Conservation (phyloP, 2,329 filamentous ascomycete species). For the Diplodia mutila region DNA sequence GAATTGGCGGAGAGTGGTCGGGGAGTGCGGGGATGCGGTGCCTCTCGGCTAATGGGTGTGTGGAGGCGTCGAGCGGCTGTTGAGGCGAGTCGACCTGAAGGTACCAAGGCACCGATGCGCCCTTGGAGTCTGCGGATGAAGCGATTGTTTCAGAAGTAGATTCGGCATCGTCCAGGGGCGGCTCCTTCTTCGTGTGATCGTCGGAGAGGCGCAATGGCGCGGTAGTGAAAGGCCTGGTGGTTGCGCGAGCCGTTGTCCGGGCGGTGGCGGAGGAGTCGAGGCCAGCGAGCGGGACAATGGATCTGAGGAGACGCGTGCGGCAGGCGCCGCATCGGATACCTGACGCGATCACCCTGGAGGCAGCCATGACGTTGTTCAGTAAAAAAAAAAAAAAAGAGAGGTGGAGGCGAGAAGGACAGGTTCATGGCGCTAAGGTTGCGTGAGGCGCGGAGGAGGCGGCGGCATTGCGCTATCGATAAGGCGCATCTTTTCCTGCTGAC, state of each 20-base stretch:
- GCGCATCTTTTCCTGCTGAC: slow-evolving; percentile 22
- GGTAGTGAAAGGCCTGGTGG: slow-evolving; percentile 18
- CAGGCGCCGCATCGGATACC: slow-evolving; percentile 35
- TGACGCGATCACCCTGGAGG: slow-evolving; percentile 33
- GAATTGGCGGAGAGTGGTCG: slow-evolving; percentile 68
- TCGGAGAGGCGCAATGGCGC: slow-evolving; percentile 16
- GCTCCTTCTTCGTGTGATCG: not conserved
- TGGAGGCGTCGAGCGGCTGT: slow-evolving; percentile 29
- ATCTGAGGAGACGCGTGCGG: slow-evolving; percentile 6
- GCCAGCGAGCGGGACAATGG: slow-evolving; percentile 9
- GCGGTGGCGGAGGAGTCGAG: slow-evolving; percentile 5
- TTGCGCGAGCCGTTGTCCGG: not conserved
- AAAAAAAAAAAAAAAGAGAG: not conserved
- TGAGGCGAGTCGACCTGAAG: slow-evolving; percentile 67
- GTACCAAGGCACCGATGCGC: slow-evolving; percentile 73
- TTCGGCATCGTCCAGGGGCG: not conserved
- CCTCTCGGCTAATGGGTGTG: slow-evolving; percentile 49
- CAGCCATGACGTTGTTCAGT: slow-evolving; percentile 31
- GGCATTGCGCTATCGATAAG: slow-evolving; percentile 21
- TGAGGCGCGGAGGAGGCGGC: not conserved
- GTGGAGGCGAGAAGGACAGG: not conserved
- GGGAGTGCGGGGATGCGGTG: slow-evolving; percentile 69
- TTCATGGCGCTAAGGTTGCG: not conserved
- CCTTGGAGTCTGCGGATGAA: not conserved
- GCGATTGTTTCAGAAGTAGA: not conserved